Evolutionary conservation across 768 basidiomycete genomes (phyloP).

Genomic region (Leccinum variicolor): DNA sequence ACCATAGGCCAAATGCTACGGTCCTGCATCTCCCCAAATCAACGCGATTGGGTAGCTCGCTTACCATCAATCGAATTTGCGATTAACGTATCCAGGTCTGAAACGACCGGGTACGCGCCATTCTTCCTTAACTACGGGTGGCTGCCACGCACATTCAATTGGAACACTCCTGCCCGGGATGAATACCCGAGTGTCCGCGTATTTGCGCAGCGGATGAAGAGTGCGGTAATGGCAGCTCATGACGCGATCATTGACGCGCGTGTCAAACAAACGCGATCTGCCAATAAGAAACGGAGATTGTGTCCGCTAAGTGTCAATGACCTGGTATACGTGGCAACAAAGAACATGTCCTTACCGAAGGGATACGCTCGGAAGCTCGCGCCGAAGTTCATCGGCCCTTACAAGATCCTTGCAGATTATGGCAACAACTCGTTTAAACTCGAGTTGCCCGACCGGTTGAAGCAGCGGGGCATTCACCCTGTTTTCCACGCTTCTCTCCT

Average conservation of each 20-base stretch:
- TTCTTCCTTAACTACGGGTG: slow-evolving; percentile 16
- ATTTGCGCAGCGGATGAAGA: slow-evolving; percentile 27
- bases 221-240: slow-evolving; percentile 31
- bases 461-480: slow-evolving; percentile 23
- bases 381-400: not conserved
- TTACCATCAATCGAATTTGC: slow-evolving; percentile 17
- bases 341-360: not conserved
- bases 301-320: fast-evolving
- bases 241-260: slow-evolving; percentile 27
- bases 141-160: slow-evolving; percentile 14
- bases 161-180: slow-evolving; percentile 5
- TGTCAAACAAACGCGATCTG: slow-evolving; percentile 31
- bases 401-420: slow-evolving; percentile 9
- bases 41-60: slow-evolving; percentile 18
- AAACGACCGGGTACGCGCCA: slow-evolving; percentile 11
- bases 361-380: not conserved
- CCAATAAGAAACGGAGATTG: slow-evolving; percentile 20
- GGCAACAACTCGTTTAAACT: slow-evolving; percentile 12
- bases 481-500: slow-evolving; percentile 34
- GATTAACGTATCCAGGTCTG: too few relatives aligned
- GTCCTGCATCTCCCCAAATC: not conserved
- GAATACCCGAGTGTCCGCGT: slow-evolving; percentile 26
- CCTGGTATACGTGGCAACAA: not conserved
- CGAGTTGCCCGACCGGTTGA: slow-evolving; percentile 27
- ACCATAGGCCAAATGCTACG: slow-evolving; percentile 2